Conservation (phyloP, 441 rosid genomes). For the Oxalis stricta region DNA sequence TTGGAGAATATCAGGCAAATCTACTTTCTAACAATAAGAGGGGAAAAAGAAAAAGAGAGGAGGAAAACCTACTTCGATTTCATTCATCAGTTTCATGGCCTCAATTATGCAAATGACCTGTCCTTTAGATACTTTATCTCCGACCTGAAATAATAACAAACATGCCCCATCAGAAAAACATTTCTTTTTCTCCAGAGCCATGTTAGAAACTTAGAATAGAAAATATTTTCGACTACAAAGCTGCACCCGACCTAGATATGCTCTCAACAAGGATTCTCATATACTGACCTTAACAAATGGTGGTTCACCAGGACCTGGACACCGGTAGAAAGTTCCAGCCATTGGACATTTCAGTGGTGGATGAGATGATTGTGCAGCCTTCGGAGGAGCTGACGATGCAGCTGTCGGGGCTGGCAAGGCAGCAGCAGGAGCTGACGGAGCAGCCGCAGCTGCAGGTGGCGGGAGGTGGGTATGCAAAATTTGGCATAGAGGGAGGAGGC, state of each 20-base stretch:
- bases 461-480: constrained; percentile 28
- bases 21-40: not conserved
- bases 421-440: no score
- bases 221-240: not conserved
- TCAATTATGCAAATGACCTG: constrained; percentile 88
- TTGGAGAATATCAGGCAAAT: not conserved
- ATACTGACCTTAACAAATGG: constrained; percentile 69
- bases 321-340: constrained; percentile 91
- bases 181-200: not conserved
- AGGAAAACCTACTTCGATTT: constrained; percentile 54
- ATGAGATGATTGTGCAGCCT: constrained; percentile 36
- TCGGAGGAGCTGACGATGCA: constrained; percentile 28
- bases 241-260: not conserved
- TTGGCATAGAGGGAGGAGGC: constrained; percentile 33
- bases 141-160: constrained; percentile 40
- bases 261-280: not conserved
- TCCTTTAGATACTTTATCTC: constrained; percentile 93
- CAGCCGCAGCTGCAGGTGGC: constrained; percentile 23
- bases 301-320: constrained; percentile 83
- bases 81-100: constrained; percentile 98
- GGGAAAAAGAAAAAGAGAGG: no score
- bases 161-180: not conserved
- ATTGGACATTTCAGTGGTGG: constrained; percentile 74
- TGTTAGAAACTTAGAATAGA: not conserved
- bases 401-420: constrained; percentile 21